These are phyloP conservation scores for Eucalyptus coolabah DNA, from an alignment of 345 rosid species.

Conservation along the genomic window DNA sequence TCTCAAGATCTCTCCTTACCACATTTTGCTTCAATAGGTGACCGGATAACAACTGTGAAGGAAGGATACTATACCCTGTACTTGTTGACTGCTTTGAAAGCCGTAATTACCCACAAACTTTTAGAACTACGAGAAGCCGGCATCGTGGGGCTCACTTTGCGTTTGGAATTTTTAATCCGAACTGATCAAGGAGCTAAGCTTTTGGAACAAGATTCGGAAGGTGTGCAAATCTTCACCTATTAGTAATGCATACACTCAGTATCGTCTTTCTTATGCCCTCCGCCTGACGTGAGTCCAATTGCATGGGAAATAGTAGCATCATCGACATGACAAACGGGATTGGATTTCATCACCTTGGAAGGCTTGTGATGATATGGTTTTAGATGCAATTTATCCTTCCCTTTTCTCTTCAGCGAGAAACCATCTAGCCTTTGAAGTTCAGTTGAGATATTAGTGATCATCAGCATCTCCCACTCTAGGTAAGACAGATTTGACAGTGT, in stretches of 20 bases:
- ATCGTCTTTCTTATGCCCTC: too few relatives aligned
- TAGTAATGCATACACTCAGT: too few relatives aligned
- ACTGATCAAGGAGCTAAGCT: too few relatives aligned
- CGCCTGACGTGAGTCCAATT: neutral
- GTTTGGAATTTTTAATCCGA: neutral
- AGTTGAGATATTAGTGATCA: neutral
- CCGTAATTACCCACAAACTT: too few relatives aligned
- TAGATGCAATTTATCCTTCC: neutral
- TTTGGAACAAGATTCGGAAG: too few relatives aligned
- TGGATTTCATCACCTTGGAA: neutral
- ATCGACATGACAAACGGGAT: rapidly evolving
- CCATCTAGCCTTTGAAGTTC: neutral
- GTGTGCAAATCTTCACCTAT: too few relatives aligned
- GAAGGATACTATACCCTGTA: rapidly evolving
- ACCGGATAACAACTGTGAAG: too few relatives aligned
- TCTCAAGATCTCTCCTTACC: rapidly evolving
- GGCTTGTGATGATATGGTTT: neutral
- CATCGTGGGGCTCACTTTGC: neutral
- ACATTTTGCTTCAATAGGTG: neutral
- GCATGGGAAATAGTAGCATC: neutral
- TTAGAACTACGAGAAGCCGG: neutral
- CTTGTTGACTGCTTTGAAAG: too few relatives aligned
- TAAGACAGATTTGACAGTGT: neutral
- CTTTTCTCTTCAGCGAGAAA: neutral
- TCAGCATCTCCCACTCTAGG: neutral